Evolutionary conservation across 2,329 filamentous ascomycete species (phyloP), one percentile per base, ranked within the genome.

Genomic region (Boeremia lycopersici): DNA sequence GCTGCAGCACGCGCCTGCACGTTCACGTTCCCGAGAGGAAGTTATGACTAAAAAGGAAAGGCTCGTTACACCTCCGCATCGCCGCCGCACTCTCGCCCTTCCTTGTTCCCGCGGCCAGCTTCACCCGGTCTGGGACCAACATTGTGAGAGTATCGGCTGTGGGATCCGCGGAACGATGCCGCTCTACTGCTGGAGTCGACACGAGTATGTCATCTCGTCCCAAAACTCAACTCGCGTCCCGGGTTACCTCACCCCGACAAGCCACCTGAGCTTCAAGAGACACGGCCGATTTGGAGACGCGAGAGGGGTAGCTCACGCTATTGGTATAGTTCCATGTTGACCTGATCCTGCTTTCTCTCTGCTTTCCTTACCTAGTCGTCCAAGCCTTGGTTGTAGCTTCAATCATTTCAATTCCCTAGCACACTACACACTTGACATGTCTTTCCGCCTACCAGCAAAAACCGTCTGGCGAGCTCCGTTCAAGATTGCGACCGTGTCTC

Each of bases 271-370:
- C 36, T 46, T 38, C 42, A 46, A 55, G 46, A 48, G 50, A 34
- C 33, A 25, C 52, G 47, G 42, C 48, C 49, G 39, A 48, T 31
- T 40, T 40, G 50, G 49, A 41, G 46, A 50, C 45, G 53, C 33
- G 52, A 58, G 68, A 72, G 71, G 69, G 68, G 68, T 65, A 47
- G 35, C 34, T 36, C 19, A 4, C 19, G 13, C 34, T 23, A 23
- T 23, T 23, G 19, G 19, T 5, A 23, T 23, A 23, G 19, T 23
- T 23, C 5, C 47, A 55, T 44, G 55, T 56, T n/a, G 13, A 36
- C 31, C 38, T 30, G 5, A 12, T 30, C n/a, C 12, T 48, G 33
- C 43, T 38, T 15, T 25, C 12, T 13, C 4, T 30, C 9, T 17
- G 9, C 23, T 15, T 12, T 15, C 17, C 6, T 4, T 29, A 11